phyloP scores from a whole-genome alignment of 371 early-diverging fungal species.

The Saksenaea vasiformis region DNA sequence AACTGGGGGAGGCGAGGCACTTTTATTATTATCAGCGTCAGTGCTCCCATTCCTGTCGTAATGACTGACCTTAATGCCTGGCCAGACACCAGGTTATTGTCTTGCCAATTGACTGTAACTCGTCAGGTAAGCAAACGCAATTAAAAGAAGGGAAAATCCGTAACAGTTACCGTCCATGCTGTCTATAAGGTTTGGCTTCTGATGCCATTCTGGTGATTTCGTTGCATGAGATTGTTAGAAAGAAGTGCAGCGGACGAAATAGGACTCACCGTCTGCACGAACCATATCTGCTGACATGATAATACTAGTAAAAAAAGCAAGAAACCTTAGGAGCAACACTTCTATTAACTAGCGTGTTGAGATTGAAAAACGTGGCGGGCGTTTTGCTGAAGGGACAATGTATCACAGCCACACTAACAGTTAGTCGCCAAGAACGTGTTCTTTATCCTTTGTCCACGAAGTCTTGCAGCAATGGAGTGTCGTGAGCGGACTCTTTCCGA shows the following conservation, averaged over 20 bases:
- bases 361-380: background rate
- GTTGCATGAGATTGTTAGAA: background rate
- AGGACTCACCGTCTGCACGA: background rate
- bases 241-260: background rate
- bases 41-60: background rate
- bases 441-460: too few relatives aligned
- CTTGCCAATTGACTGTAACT: background rate
- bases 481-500: too few relatives aligned
- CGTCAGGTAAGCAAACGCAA: background rate
- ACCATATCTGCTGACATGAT: background rate
- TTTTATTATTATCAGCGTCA: background rate
- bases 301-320: background rate
- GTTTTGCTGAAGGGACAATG: too few relatives aligned
- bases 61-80: background rate
- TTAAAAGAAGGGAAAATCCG: background rate
- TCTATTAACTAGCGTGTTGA: background rate
- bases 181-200: slow-evolving; percentile 1
- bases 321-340: background rate
- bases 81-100: background rate
- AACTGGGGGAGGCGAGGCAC: background rate
- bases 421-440: too few relatives aligned
- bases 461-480: too few relatives aligned
- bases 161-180: background rate
- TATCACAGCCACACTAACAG: too few relatives aligned
- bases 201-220: background rate